Percentiles rank a stretch among this genome's conserved stretches.
phyloP scores from a whole-genome alignment of 345 rosid species.

The Eucalyptus urophylla region DNA sequence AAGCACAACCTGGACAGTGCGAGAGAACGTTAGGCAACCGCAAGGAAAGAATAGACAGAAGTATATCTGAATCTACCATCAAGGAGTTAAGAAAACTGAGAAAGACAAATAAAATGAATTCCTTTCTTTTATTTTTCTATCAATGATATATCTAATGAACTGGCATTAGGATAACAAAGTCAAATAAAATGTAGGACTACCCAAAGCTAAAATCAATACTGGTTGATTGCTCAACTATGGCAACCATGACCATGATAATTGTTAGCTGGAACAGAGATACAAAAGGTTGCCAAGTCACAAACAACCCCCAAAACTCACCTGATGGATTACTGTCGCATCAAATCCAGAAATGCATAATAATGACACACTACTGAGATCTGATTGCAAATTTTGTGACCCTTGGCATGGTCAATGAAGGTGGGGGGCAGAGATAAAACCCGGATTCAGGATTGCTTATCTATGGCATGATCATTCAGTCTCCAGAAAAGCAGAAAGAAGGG shows the following conservation, averaged over 20 bases:
- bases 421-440: background rate
- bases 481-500: no score
- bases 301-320: background rate
- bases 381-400: background rate
- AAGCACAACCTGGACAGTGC: conserved; percentile 60
- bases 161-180: background rate
- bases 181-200: background rate
- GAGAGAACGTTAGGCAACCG: background rate
- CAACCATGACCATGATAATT: background rate
- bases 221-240: background rate
- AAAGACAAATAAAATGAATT: background rate
- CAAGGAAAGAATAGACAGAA: background rate
- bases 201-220: background rate
- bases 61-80: background rate
- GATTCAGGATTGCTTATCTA: no score
- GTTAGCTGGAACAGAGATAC: background rate
- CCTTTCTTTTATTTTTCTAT: background rate
- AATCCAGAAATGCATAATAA: background rate
- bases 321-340: background rate
- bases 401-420: background rate
- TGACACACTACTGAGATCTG: background rate
- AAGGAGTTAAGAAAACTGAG: background rate
- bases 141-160: background rate
- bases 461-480: no score
- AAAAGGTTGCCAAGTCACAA: background rate